Evolutionary conservation across 2,329 filamentous ascomycete genomes (phyloP).

Genomic region (Aspergillus terreus): DNA sequence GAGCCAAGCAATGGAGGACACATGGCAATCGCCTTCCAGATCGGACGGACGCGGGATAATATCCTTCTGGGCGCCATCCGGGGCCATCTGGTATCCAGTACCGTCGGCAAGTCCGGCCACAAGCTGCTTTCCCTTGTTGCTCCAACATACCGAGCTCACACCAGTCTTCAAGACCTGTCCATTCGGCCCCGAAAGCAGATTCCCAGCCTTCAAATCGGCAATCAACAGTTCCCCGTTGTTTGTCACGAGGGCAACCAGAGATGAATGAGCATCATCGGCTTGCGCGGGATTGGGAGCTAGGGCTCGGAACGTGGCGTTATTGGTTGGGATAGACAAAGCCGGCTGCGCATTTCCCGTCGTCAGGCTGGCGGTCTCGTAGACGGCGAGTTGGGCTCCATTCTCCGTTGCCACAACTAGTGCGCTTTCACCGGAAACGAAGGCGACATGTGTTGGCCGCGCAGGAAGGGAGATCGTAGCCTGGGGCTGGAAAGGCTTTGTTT

Average conservation of each 20-base stretch:
- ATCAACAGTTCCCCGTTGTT: conserved; percentile 76
- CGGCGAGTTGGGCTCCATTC: conserved; percentile 72
- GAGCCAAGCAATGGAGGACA: conserved; percentile 81
- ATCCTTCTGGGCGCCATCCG: conserved; percentile 71
- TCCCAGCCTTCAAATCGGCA: conserved; percentile 69
- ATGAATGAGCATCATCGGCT: conserved; percentile 49
- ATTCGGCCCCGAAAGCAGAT: conserved; percentile 55
- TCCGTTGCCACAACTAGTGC: conserved; percentile 81
- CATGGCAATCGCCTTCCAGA: conserved; percentile 61
- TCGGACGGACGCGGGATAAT: conserved; percentile 73
- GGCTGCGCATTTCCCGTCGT: conserved; percentile 63
- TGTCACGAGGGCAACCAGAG: conserved; percentile 76
- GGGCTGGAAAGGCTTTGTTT: conserved; percentile 68
- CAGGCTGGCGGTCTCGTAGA: conserved; percentile 72
- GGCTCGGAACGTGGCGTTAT: conserved; percentile 67
- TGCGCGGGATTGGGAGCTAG: conserved; percentile 76
- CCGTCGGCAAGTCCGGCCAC: conserved; percentile 82
- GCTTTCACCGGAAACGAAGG: conserved; percentile 85
- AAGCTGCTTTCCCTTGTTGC: conserved; percentile 86
- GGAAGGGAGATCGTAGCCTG: conserved; percentile 70
- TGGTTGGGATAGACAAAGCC: conserved; percentile 72
- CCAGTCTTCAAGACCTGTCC: conserved; percentile 67
- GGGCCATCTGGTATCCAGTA: conserved; percentile 76
- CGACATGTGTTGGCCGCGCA: conserved; percentile 77
- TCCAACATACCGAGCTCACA: conserved; percentile 87